Evolutionary conservation across 768 basidiomycete genomes (phyloP).

Genomic region (Pleurotus giganteus): DNA sequence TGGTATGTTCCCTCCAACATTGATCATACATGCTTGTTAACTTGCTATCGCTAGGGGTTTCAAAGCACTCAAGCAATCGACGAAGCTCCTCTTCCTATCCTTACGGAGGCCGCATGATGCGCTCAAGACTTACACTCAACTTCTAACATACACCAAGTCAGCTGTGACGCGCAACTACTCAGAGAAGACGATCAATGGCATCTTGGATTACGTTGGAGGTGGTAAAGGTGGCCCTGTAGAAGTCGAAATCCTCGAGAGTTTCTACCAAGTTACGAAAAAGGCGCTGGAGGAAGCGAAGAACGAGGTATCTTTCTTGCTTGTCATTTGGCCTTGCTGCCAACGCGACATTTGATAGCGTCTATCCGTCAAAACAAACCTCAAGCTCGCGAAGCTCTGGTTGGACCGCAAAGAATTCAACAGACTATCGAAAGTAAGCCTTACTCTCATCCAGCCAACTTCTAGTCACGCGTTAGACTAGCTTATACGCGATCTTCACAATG

Average conservation of each 20-base stretch:
- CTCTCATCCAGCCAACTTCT: neutral
- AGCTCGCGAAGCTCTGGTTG: conserved; percentile 96
- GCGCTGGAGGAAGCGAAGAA: conserved; percentile 94
- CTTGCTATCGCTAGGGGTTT: conserved; percentile 84
- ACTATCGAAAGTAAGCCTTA: conserved; percentile 63
- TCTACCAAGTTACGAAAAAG: conserved; percentile 91
- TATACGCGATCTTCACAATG: conserved; percentile 70
- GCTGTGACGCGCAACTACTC: conserved; percentile 95
- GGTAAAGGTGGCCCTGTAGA: conserved; percentile 75
- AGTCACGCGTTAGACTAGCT: conserved; percentile 43
- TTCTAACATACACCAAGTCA: conserved; percentile 93
- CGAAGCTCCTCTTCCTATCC: conserved; percentile 85
- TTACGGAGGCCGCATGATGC: conserved; percentile 83
- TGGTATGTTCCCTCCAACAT: conserved; percentile 55
- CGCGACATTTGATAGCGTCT: conserved; percentile 56
- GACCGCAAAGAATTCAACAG: conserved; percentile 90
- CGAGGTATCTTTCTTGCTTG: conserved; percentile 55
- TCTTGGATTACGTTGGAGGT: conserved; percentile 96
- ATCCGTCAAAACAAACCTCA: conserved; percentile 94
- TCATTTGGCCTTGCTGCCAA: neutral
- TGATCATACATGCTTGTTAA: conserved; percentile 4
- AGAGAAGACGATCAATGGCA: conserved; percentile 98
- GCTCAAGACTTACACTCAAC: conserved; percentile 77
- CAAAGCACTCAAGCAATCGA: conserved; percentile 97
- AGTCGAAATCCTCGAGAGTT: conserved; percentile 87